Evolutionary conservation across 2,329 filamentous ascomycete genomes (phyloP).

Genomic region (Ascomycota sp.): DNA sequence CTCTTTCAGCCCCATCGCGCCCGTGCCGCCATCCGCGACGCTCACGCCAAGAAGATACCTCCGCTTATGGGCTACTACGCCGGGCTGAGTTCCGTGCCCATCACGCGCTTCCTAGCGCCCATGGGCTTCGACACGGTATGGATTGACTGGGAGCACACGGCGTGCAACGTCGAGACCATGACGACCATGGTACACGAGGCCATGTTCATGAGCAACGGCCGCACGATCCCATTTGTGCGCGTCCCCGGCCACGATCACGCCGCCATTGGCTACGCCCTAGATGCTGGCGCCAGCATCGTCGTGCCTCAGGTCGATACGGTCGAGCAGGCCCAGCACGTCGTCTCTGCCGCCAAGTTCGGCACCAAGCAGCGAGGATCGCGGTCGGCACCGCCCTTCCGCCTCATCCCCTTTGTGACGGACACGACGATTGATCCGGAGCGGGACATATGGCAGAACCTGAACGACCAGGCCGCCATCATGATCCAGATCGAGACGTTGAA

Average conservation of each 20-base stretch:
- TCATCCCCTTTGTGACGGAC: conserved; percentile 19
- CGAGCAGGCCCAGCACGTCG: conserved; percentile 19
- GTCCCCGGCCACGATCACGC: conserved; percentile 24
- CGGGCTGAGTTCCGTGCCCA: conserved; percentile 16
- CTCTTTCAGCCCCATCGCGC: conserved; percentile 23
- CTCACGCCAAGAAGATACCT: conserved; percentile 21
- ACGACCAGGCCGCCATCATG: conserved; percentile 24
- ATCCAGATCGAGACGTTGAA: conserved; percentile 23
- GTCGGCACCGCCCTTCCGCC: conserved; percentile 22
- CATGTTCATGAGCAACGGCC: conserved; percentile 22
- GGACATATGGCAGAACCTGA: conserved; percentile 17
- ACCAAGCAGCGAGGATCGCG: conserved; percentile 16
- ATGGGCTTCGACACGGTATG: conserved; percentile 21
- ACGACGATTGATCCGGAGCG: conserved; percentile 9
- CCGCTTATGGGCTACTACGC: conserved; percentile 20
- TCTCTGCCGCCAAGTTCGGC: conserved; percentile 22
- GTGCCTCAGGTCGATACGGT: conserved; percentile 25
- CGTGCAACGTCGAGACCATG: conserved; percentile 26
- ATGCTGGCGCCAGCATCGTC: conserved; percentile 24
- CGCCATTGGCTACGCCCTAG: conserved; percentile 22
- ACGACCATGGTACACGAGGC: conserved; percentile 24
- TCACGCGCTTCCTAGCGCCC: conserved; percentile 18
- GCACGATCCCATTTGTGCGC: conserved; percentile 21
- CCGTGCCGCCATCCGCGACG: conserved; percentile 22
- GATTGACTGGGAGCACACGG: conserved; percentile 26